Evolutionary conservation across 495 filamentous ascomycete species (phyloP).

Genomic region (Lepraria neglecta): DNA sequence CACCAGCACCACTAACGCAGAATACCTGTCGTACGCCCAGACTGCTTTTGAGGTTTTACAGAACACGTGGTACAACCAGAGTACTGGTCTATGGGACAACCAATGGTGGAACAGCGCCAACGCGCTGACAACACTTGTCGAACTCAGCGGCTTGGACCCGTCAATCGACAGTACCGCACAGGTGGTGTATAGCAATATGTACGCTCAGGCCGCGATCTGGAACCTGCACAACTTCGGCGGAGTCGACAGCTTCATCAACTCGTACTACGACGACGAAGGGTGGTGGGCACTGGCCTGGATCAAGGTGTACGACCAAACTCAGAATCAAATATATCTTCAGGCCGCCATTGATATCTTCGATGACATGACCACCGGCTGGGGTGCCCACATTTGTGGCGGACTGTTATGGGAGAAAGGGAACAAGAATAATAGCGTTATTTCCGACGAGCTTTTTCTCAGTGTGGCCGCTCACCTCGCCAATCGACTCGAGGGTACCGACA

Average conservation of each 20-base stretch:
- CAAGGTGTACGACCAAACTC: slow-evolving; percentile 56
- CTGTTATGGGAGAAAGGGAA: slow-evolving; percentile 61
- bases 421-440: slow-evolving; percentile 60
- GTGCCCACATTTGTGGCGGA: slow-evolving; percentile 50
- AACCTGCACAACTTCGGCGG: slow-evolving; percentile 30
- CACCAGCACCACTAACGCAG: too few relatives aligned
- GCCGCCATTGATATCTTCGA: slow-evolving; percentile 54
- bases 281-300: slow-evolving; percentile 69
- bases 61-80: slow-evolving; percentile 41
- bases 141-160: slow-evolving; percentile 48
- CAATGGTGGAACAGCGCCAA: slow-evolving; percentile 76
- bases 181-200: slow-evolving; percentile 33
- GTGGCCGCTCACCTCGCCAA: slow-evolving; percentile 67
- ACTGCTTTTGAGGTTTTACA: too few relatives aligned
- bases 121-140: slow-evolving; percentile 54
- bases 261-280: slow-evolving; percentile 63
- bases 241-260: slow-evolving; percentile 45
- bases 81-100: slow-evolving; percentile 58
- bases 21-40: too few relatives aligned
- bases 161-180: slow-evolving; percentile 10
- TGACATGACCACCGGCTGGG: slow-evolving; percentile 51
- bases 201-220: slow-evolving; percentile 32
- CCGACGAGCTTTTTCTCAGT: slow-evolving; percentile 66
- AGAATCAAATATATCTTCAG: slow-evolving; percentile 46
- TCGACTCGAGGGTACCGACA: slow-evolving; percentile 36